Percentiles rank a stretch among this genome's conserved stretches.
These are phyloP conservation scores for Rhytidiadelphus loreus DNA, from an alignment of 225 moss, liverwort and hornwort species.

Conservation along the genomic window DNA sequence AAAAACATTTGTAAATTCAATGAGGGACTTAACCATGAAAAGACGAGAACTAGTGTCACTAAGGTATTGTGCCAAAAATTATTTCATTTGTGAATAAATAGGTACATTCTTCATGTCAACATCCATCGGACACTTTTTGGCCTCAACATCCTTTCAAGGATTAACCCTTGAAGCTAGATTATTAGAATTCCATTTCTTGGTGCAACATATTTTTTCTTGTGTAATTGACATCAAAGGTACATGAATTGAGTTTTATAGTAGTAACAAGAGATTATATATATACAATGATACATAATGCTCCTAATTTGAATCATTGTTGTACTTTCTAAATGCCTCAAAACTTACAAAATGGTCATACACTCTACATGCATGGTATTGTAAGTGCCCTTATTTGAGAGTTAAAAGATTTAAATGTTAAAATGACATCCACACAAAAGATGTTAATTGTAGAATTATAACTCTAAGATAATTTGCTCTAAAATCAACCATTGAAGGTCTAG, in stretches of 20 bases:
- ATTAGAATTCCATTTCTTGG: neutral
- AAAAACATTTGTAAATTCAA: too few relatives aligned
- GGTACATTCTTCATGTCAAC: too few relatives aligned
- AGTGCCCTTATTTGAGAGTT: rapidly evolving
- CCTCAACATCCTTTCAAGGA: too few relatives aligned
- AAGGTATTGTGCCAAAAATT: too few relatives aligned
- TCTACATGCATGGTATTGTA: rapidly evolving
- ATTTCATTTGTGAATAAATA: too few relatives aligned
- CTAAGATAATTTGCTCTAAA: too few relatives aligned
- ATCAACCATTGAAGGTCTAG: too few relatives aligned
- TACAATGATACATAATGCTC: neutral
- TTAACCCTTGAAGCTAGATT: neutral
- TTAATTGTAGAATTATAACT: neutral
- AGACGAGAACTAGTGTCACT: too few relatives aligned
- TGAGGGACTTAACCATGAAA: too few relatives aligned
- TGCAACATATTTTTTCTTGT: too few relatives aligned
- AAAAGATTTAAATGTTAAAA: neutral
- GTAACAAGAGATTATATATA: neutral
- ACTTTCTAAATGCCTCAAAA: rapidly evolving
- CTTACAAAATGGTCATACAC: too few relatives aligned
- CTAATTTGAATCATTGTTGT: neutral
- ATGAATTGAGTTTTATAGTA: neutral
- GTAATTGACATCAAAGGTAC: rapidly evolving
- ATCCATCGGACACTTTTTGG: too few relatives aligned
- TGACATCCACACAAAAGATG: rapidly evolving